Base-by-base conservation (phyloP, 108 stramenopile species). In the Nannochloropsis gaditana region DNA sequence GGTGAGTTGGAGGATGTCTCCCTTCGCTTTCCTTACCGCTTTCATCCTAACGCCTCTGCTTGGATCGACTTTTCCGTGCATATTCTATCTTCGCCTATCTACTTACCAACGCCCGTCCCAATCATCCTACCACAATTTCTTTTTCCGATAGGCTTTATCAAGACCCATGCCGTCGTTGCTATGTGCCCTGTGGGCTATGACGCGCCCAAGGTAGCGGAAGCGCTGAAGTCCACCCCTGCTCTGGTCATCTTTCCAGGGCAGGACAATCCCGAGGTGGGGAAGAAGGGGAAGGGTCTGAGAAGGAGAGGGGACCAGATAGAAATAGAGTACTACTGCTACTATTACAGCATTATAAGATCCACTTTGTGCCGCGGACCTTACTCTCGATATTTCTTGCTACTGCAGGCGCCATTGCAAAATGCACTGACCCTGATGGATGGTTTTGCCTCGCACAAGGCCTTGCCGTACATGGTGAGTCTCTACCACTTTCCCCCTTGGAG, bases 371-470 rank as follows among this genome's bases (percentile, higher is more conserved):
- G 31, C 31, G 31, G 31, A 31, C 31, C 31, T 31, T 31, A 31
- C 31, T 31, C 31, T 31, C 31, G 31, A 31, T 31, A 31, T 73
- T 4, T 73, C 15, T 8, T 73, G 19, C 8, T 5, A 4, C 59
- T 73, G 8, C 1, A 73, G 59, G 59, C 59, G 8, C 59, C 59
- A 2, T n/a, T 73, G 4, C 59, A 73, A n/a, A 8, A 73, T n/a
- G 59, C 59, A 15, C 6, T 73, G 59, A 73, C 59, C 59, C n/a
- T 73, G 59, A 73, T 73, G 59, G 59, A 73, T n/a, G 59, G 59
- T n/a, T 73, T 73, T 73, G 59, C 59, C 59, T 73, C 59, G n/a
- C 59, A 73, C 59, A 73, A 73, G 8, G 59, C 59, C 15, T n/a
- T 73, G 59, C 59, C 59, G 15, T 73, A 73, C 59, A 73, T 73